Conservation (phyloP, 176 grass and related monocot genomes). For the Elymus sibiricus region DNA sequence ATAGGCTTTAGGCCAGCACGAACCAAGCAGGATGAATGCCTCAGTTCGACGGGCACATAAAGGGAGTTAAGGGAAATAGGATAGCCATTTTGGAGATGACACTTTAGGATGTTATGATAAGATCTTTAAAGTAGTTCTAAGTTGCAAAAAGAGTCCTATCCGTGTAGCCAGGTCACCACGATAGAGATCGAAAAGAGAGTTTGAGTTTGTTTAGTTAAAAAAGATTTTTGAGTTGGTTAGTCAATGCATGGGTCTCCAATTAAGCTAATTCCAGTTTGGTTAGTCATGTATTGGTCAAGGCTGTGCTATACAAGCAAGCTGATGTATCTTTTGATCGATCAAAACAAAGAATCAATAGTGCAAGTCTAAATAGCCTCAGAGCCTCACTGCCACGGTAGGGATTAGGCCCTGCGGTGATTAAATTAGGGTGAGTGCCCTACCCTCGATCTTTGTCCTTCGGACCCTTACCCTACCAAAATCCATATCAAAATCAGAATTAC, state of each 20-base stretch:
- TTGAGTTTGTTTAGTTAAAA: neutral
- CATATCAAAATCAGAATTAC: neutral
- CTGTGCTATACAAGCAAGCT: neutral
- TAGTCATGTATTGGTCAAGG: neutral
- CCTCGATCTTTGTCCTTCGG: neutral
- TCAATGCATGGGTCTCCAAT: neutral
- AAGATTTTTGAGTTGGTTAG: neutral
- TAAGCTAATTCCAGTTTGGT: neutral
- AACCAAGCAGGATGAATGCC: neutral
- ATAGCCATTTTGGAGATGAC: neutral
- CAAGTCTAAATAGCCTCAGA: neutral
- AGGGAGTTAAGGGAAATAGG: neutral
- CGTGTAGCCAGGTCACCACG: neutral
- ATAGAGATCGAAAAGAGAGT: neutral
- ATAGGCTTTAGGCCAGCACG: neutral
- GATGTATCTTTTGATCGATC: neutral
- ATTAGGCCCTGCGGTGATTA: neutral
- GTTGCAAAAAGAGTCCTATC: neutral
- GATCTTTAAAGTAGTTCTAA: neutral
- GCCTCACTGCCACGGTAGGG: neutral
- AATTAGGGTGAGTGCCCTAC: neutral
- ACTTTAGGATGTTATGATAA: neutral
- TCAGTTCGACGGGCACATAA: neutral
- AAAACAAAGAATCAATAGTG: neutral
- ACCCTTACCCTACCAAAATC: neutral